These are phyloP conservation scores for Elaeagnus macrophylla DNA, from an alignment of 306 rosid species.

Conservation along the genomic window DNA sequence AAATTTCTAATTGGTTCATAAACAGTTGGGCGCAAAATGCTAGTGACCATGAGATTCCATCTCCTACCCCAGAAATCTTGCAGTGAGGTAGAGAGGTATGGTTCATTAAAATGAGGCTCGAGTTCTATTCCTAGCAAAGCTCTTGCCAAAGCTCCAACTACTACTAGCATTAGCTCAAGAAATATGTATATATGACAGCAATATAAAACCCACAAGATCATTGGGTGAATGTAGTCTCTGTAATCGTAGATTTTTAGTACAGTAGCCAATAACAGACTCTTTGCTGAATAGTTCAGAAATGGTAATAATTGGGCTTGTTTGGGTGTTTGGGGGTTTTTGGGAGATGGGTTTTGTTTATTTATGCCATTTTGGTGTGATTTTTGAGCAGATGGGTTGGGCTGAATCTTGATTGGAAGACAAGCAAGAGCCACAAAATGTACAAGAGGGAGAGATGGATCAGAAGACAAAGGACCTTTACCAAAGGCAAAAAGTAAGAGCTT, in stretches of 20 bases:
- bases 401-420: slow-evolving; percentile 63
- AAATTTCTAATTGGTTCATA: slow-evolving; percentile 35
- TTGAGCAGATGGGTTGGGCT: slow-evolving; percentile 13
- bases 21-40: slow-evolving; percentile 40
- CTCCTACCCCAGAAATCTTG: slow-evolving; percentile 68
- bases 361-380: not conserved
- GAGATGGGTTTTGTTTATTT: slow-evolving; percentile 2
- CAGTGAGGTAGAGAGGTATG: slow-evolving; percentile 44
- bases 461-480: slow-evolving; percentile 22
- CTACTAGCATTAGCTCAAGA: slow-evolving; percentile 36
- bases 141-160: slow-evolving; percentile 28
- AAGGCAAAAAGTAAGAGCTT: slow-evolving; percentile 26
- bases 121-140: slow-evolving; percentile 34
- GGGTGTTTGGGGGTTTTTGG: slow-evolving; percentile 2
- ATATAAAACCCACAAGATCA: slow-evolving; percentile 20
- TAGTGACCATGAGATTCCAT: slow-evolving; percentile 63
- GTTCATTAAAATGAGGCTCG: slow-evolving; percentile 55
- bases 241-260: slow-evolving; percentile 24
- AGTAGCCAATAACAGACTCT: slow-evolving; percentile 20
- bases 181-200: slow-evolving; percentile 39
- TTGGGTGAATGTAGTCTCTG: slow-evolving; percentile 33
- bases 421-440: slow-evolving; percentile 39
- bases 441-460: slow-evolving; percentile 33
- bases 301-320: slow-evolving; percentile 4
- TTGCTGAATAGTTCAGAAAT: slow-evolving; percentile 21